A percentile compares a stretch with the other conserved stretches of the same genome.
phyloP scores from a whole-genome alignment of 352 stramenopile genomes.

The Phytopythium montanum region DNA sequence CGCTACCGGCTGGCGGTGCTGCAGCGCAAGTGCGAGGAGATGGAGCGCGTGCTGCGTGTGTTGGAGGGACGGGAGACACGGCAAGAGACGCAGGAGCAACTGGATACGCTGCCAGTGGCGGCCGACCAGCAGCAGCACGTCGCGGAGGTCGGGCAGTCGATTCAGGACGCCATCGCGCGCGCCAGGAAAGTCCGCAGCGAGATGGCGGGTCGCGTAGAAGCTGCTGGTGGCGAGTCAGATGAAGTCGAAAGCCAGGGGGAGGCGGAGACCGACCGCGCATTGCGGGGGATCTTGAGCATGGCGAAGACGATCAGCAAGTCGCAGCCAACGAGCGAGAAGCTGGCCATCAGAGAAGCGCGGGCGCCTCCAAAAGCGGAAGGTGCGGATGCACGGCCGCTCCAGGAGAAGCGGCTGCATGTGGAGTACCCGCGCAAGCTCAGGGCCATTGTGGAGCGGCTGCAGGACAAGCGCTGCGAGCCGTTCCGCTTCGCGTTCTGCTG shows the following conservation, averaged over 20 bases:
- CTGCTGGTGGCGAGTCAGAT: not conserved
- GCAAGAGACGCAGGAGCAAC: not conserved
- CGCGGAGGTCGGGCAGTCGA: slow-evolving; percentile 27
- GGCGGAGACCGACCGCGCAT: not conserved
- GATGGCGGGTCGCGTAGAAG: not conserved
- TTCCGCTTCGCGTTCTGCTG: slow-evolving; percentile 46
- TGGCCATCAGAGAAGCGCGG: slow-evolving; percentile 3
- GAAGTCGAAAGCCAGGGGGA: slow-evolving; percentile 3
- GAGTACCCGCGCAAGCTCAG: slow-evolving; percentile 52
- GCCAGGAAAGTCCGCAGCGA: slow-evolving; percentile 28
- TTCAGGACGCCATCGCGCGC: slow-evolving; percentile 45
- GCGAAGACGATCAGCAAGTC: slow-evolving; percentile 3
- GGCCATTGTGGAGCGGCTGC: slow-evolving; percentile 31
- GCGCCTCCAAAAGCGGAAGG: not conserved
- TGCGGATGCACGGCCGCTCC: too few species aligned
- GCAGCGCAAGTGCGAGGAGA: slow-evolving; percentile 32
- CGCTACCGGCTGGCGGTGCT: slow-evolving; percentile 26
- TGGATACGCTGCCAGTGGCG: slow-evolving; percentile 11
- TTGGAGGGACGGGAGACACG: slow-evolving; percentile 11
- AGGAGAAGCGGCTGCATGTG: slow-evolving; percentile 13
- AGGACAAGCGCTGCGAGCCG: slow-evolving; percentile 25
- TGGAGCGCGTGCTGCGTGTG: slow-evolving; percentile 25
- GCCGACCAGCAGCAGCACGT: slow-evolving; percentile 11
- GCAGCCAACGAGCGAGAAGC: slow-evolving; percentile 17
- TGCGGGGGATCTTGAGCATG: slow-evolving; percentile 29